phyloP scores from a whole-genome alignment of 805 yeast genomes.

The Yarrowia bubula region DNA sequence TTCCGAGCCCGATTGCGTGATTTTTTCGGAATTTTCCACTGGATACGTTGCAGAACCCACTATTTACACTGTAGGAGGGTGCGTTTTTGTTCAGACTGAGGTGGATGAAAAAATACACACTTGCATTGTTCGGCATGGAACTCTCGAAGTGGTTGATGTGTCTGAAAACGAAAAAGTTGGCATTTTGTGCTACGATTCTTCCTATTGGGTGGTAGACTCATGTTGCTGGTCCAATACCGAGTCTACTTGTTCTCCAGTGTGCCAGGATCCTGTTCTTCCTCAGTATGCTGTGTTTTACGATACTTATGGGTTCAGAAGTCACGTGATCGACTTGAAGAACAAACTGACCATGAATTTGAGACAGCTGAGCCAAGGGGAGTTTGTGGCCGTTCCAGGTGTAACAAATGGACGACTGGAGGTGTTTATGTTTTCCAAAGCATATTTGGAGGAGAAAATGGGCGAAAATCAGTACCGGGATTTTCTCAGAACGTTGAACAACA shows the following conservation, averaged over 20 bases:
- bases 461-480: background rate
- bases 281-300: constrained; percentile 12
- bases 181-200: background rate
- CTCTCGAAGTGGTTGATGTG: background rate
- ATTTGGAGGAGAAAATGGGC: background rate
- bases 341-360: background rate
- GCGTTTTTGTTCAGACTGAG: constrained; percentile 7
- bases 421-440: background rate
- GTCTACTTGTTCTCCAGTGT: constrained; percentile 8
- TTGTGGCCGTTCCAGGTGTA: background rate
- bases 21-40: background rate
- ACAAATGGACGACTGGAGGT: background rate
- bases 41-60: constrained; percentile 2
- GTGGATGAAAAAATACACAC: background rate
- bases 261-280: background rate
- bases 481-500: background rate
- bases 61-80: background rate
- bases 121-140: background rate
- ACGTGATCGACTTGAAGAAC: background rate
- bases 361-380: background rate
- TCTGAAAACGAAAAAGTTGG: background rate
- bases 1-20: background rate
- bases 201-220: background rate
- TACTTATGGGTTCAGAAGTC: constrained; percentile 4
- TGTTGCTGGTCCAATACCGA: constrained; percentile 5